These are phyloP conservation scores for Scytalidium lignicola DNA, from an alignment of 2,329 filamentous ascomycete species.

Conservation along the genomic window DNA sequence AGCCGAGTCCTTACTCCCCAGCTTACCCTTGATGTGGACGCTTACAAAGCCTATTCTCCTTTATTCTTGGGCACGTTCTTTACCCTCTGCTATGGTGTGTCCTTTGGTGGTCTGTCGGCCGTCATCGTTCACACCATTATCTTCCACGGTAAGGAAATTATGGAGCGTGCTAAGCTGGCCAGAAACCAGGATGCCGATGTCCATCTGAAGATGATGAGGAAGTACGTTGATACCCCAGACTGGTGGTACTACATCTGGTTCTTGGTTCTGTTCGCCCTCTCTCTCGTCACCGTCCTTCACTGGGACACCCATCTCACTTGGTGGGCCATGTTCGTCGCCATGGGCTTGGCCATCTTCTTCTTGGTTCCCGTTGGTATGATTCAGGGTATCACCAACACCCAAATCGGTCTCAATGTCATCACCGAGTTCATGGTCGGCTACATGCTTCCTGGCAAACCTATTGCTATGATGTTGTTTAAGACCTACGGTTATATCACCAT, in stretches of 20 bases:
- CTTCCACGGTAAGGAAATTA: constrained; percentile 63
- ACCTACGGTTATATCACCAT: constrained; percentile 54
- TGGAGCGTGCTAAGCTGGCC: constrained; percentile 30
- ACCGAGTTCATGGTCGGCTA: constrained; percentile 46
- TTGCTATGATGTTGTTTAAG: constrained; percentile 78
- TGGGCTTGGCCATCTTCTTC: constrained; percentile 26
- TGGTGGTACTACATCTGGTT: constrained; percentile 52
- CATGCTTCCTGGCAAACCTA: constrained; percentile 50
- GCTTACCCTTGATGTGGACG: constrained; percentile 52
- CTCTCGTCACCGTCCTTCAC: constrained; percentile 12
- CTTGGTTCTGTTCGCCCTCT: constrained; percentile 42
- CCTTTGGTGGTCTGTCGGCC: constrained; percentile 59
- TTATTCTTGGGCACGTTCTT: constrained; percentile 60
- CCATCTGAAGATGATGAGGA: constrained; percentile 50
- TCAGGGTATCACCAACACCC: constrained; percentile 43
- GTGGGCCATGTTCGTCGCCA: constrained; percentile 28
- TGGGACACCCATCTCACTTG: constrained; percentile 25
- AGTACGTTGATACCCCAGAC: constrained; percentile 48
- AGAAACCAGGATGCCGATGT: constrained; percentile 41
- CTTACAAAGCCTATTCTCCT: constrained; percentile 61
- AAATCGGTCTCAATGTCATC: constrained; percentile 43
- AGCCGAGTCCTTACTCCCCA: constrained; percentile 51
- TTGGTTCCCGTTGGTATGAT: constrained; percentile 33
- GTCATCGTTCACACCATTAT: constrained; percentile 61
- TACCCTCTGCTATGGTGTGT: constrained; percentile 50